Evolutionary conservation across 2,329 filamentous ascomycete genomes (phyloP).

Genomic region (Ophiostoma sp.): DNA sequence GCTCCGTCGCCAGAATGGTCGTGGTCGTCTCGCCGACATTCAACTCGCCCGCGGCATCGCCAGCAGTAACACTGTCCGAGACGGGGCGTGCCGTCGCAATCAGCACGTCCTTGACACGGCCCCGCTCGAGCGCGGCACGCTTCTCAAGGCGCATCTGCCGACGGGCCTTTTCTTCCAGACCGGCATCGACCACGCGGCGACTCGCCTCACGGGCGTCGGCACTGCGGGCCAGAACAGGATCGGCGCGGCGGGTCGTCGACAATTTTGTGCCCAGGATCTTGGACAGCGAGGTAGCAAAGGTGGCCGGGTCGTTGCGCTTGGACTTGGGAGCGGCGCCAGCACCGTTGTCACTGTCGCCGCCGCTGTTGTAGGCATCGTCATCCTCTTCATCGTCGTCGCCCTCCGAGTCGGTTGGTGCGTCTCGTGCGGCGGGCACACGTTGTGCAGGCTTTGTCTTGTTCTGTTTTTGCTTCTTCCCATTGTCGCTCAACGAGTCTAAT

Average conservation of each 20-base stretch:
- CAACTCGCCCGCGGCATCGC: slow-evolving; percentile 39
- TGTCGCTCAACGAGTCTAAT: slow-evolving; percentile 34
- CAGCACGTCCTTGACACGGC: slow-evolving; percentile 83
- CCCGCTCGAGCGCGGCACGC: slow-evolving; percentile 77
- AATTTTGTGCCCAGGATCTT: slow-evolving; percentile 92
- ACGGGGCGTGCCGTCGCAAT: slow-evolving; percentile 43
- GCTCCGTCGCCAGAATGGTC: slow-evolving; percentile 69
- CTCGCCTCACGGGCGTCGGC: slow-evolving; percentile 71
- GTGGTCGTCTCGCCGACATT: slow-evolving; percentile 50
- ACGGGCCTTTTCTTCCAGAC: slow-evolving; percentile 78
- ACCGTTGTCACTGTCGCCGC: slow-evolving; percentile 38
- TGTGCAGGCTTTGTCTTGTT: slow-evolving; percentile 31
- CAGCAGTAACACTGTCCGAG: background rate
- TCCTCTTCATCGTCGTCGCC: slow-evolving; percentile 40
- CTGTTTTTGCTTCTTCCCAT: slow-evolving; percentile 41
- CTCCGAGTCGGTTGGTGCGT: slow-evolving; percentile 37
- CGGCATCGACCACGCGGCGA: slow-evolving; percentile 70
- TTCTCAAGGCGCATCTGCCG: slow-evolving; percentile 79
- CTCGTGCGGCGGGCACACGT: slow-evolving; percentile 20
- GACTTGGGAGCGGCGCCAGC: slow-evolving; percentile 51
- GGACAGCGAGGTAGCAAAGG: slow-evolving; percentile 89
- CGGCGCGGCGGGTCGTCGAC: slow-evolving; percentile 74
- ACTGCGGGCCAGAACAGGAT: slow-evolving; percentile 89
- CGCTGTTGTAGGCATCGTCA: slow-evolving; percentile 37
- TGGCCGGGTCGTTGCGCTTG: slow-evolving; percentile 88